Percentiles rank a stretch among this genome's conserved stretches.
These are phyloP conservation scores for Blastosporella zonata DNA, from an alignment of 1,284 basidiomycete genomes.

Conservation along the genomic window DNA sequence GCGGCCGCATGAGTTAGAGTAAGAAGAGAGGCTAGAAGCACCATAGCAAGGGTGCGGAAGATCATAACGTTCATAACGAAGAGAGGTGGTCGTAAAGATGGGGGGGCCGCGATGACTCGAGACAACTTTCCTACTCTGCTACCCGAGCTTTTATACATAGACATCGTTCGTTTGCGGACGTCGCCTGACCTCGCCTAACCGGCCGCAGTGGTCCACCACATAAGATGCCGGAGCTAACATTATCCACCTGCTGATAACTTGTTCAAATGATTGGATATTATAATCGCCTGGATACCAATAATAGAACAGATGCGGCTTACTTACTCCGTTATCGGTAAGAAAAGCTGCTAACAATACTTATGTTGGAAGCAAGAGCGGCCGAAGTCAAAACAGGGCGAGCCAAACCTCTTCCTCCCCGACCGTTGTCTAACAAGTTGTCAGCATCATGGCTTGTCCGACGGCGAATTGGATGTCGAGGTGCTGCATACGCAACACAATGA, in stretches of 20 bases:
- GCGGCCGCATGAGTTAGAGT: constrained; percentile 28
- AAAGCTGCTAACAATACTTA: no score
- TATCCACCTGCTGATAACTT: constrained; percentile 1
- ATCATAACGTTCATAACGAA: background rate
- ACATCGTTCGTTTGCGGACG: background rate
- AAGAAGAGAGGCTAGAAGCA: constrained; percentile 26
- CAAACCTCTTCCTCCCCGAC: no score
- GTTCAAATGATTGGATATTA: background rate
- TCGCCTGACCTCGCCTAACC: constrained; percentile 1
- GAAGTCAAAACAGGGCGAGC: no score
- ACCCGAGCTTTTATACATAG: background rate
- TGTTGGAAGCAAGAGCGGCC: no score
- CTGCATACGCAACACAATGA: no score
- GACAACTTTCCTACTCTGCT: background rate
- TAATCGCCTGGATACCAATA: background rate
- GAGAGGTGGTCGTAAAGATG: background rate
- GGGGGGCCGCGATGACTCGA: background rate
- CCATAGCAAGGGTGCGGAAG: constrained; percentile 10
- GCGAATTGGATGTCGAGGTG: no score
- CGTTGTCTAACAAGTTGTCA: no score
- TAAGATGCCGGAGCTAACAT: background rate
- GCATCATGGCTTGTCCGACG: no score
- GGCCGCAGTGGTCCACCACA: background rate
- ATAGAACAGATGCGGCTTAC: background rate
- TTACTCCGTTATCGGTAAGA: background rate